phyloP scores from a whole-genome alignment of 352 stramenopile genomes.

The Globisporangium ultimum region DNA sequence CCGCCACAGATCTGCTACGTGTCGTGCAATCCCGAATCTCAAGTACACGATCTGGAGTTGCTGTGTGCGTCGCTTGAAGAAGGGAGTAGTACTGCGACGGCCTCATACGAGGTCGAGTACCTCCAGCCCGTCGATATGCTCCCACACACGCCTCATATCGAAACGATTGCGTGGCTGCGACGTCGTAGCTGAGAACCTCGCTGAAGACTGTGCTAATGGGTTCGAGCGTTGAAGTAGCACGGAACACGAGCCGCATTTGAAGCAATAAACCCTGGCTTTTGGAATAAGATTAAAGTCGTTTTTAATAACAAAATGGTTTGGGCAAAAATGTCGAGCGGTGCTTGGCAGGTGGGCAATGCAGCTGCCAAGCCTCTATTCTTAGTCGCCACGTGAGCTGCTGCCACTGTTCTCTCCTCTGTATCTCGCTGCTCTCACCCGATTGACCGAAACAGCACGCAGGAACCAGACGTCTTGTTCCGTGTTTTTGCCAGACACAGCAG shows the following conservation, averaged over 20 bases:
- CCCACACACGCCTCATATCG: conserved; percentile 73
- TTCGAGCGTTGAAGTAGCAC: neutral
- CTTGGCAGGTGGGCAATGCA: too few species aligned
- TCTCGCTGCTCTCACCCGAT: too few species aligned
- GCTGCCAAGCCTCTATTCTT: too few species aligned
- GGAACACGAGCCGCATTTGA: too few species aligned
- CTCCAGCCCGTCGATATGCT: conserved; percentile 79
- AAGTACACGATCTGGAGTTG: conserved; percentile 53
- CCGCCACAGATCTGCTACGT: conserved; percentile 67
- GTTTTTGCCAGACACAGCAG: too few species aligned
- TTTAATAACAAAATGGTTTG: too few species aligned
- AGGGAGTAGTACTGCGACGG: neutral
- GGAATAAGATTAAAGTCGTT: too few species aligned
- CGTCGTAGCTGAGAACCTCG: conserved; percentile 12
- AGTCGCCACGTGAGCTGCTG: too few species aligned
- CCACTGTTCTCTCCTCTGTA: too few species aligned
- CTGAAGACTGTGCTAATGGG: neutral
- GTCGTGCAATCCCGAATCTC: conserved; percentile 69
- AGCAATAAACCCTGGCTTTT: neutral
- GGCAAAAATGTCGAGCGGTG: too few species aligned
- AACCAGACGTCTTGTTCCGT: too few species aligned
- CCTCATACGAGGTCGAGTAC: conserved; percentile 36
- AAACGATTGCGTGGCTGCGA: conserved; percentile 71
- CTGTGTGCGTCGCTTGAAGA: conserved; percentile 22
- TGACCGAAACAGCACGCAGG: too few species aligned